Evolutionary conservation across 306 rosid genomes (phyloP).

Genomic region (Vigna hirtella): DNA sequence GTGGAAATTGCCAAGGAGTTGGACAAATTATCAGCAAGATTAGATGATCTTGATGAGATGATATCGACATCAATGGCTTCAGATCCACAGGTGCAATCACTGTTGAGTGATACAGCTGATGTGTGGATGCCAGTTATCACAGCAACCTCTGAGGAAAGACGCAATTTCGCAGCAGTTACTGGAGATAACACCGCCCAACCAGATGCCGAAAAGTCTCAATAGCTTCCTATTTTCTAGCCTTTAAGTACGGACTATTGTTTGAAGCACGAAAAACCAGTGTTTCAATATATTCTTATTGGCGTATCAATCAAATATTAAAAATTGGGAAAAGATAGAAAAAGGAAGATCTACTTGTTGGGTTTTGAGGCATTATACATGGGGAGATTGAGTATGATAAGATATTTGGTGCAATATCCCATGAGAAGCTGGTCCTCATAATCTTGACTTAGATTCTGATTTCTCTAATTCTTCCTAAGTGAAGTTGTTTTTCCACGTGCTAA

Average conservation of each 20-base stretch:
- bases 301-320: too few relatives aligned
- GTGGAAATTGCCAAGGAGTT: constrained; percentile 85
- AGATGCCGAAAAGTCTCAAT: constrained; percentile 46
- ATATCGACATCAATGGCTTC: constrained; percentile 84
- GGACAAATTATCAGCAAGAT: constrained; percentile 84
- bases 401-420: too few relatives aligned
- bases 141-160: constrained; percentile 79
- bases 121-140: constrained; percentile 94
- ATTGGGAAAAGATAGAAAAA: too few relatives aligned
- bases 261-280: not conserved
- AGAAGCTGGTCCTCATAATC: too few relatives aligned
- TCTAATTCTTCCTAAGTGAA: too few relatives aligned
- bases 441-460: too few relatives aligned
- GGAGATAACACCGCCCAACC: constrained; percentile 51
- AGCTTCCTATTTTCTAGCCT: constrained; percentile 36
- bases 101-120: constrained; percentile 85
- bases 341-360: too few relatives aligned
- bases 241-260: not conserved
- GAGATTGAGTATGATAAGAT: too few relatives aligned
- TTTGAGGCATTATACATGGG: too few relatives aligned
- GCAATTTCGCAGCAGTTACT: constrained; percentile 59
- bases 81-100: constrained; percentile 86
- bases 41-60: constrained; percentile 90
- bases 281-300: too few relatives aligned
- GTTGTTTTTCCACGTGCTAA: too few relatives aligned